Evolutionary conservation across 108 stramenopile genomes (phyloP).

Genomic region (Bacterosira constricta): DNA sequence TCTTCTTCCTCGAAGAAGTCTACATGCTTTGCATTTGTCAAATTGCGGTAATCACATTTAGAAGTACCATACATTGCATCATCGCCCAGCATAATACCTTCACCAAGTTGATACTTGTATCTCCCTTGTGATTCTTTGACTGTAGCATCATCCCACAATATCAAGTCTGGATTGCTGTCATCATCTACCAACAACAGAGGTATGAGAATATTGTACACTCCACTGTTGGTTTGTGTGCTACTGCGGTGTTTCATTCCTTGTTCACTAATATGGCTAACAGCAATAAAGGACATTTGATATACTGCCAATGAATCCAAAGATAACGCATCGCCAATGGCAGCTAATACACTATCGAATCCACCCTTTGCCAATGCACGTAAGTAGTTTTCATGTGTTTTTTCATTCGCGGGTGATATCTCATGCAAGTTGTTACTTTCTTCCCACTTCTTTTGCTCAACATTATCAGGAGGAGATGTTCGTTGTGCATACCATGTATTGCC

Average conservation of each 20-base stretch:
- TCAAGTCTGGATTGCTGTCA: conserved; percentile 39
- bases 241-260: not conserved
- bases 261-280: conserved; percentile 31
- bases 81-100: conserved; percentile 41
- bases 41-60: conserved; percentile 6
- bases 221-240: conserved; percentile 37
- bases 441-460: no score
- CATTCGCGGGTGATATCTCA: conserved; percentile 52
- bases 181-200: conserved; percentile 57
- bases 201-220: conserved; percentile 63
- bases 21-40: not conserved
- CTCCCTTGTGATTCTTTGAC: not conserved
- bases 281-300: conserved; percentile 63
- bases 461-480: conserved; percentile 16
- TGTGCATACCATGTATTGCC: conserved; percentile 21
- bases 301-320: conserved; percentile 46
- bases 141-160: conserved; percentile 17
- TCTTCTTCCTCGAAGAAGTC: not conserved
- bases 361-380: conserved; percentile 38
- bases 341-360: conserved; percentile 57
- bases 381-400: conserved; percentile 44
- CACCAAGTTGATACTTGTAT: conserved; percentile 32
- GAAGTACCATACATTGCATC: conserved; percentile 29
- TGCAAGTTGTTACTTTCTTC: conserved; percentile 59
- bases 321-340: conserved; percentile 51